Base-by-base conservation (phyloP, 192 early-diverging fungal species). In the Backusella tarrabulga region DNA sequence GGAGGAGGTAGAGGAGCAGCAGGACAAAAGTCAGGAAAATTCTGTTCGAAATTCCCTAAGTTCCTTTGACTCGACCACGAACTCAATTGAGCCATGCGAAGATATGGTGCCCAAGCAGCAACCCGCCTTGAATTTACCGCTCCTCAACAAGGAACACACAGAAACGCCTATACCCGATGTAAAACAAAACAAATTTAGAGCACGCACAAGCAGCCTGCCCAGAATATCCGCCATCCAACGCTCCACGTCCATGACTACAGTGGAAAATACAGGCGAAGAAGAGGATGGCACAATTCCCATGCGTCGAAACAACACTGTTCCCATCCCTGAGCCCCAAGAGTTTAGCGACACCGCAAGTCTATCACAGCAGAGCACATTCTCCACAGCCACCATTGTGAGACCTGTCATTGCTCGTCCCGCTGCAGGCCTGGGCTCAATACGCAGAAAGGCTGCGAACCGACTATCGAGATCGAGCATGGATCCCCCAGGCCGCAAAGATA, bases 401-500 rank as follows among this genome's bases (percentile, higher is more conserved):
- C 71, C 71, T 54, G 36, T 34, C 41, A 72, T 46, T 15, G 19
- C 32, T 29, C 71, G 29, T 17, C 71, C 40, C 12, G 44, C 71
- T 1, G 29, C 41, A 7, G 42, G 71, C 1, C 4, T 72, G 0
- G 71, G 71, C 3, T 56, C 50, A 17, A 67, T 77, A 34, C 76
- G 71, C 32, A 34, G 52, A 26, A 77, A 77, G 41, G 56, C 56
- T 29, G 50, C 52, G 6, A 71, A 72, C 15, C 69, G 76, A 23
- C 21, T 72, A 36, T 77, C 76, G 21, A 41, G 76, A 35, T 72
- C 69, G 4, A 77, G 76, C 44, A 71, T 77, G 56, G 76, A 77
- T 60, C 71, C 56, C 6, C 21, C 35, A n/a, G 11, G 34, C 34
- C 74, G 74, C 8, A 75, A 75, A 67, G 74, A 75, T 42, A 75